Conservation (phyloP, 2,329 filamentous ascomycete genomes). For the Aspergillus pseudonomiae region DNA sequence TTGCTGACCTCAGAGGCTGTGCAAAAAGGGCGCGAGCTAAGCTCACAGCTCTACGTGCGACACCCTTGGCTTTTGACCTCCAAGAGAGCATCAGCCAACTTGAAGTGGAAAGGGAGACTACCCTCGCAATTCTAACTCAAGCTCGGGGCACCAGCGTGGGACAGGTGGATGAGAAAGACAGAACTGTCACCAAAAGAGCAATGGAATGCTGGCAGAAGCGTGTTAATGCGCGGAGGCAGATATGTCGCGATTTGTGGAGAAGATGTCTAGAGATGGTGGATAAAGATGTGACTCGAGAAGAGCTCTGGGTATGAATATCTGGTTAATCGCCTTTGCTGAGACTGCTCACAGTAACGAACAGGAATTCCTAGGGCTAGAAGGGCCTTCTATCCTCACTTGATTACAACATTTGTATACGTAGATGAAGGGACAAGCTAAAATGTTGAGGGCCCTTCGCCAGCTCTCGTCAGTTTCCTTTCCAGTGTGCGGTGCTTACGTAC, state of each 20-base stretch:
- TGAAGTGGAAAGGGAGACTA: conserved; percentile 47
- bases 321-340: neutral
- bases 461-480: neutral
- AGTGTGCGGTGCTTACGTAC: neutral
- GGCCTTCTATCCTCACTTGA: conserved; percentile 19
- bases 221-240: conserved; percentile 48
- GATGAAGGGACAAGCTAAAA: neutral
- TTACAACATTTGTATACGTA: neutral
- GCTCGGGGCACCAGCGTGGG: conserved; percentile 43
- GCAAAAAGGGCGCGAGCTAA: conserved; percentile 55
- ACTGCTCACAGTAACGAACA: conserved; percentile 15
- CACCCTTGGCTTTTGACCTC: conserved; percentile 56
- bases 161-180: conserved; percentile 53
- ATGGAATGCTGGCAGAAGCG: conserved; percentile 50
- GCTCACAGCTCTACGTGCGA: conserved; percentile 50
- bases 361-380: conserved; percentile 44
- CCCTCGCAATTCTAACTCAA: conserved; percentile 44
- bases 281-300: conserved; percentile 50
- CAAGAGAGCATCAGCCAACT: conserved; percentile 47
- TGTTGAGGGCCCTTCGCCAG: neutral
- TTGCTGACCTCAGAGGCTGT: conserved; percentile 47
- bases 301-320: conserved; percentile 52
- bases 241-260: conserved; percentile 56
- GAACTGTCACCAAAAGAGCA: conserved; percentile 49
- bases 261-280: conserved; percentile 51